Conservation (phyloP, 108 stramenopile genomes). For the Pelagomonas calceolata region DNA sequence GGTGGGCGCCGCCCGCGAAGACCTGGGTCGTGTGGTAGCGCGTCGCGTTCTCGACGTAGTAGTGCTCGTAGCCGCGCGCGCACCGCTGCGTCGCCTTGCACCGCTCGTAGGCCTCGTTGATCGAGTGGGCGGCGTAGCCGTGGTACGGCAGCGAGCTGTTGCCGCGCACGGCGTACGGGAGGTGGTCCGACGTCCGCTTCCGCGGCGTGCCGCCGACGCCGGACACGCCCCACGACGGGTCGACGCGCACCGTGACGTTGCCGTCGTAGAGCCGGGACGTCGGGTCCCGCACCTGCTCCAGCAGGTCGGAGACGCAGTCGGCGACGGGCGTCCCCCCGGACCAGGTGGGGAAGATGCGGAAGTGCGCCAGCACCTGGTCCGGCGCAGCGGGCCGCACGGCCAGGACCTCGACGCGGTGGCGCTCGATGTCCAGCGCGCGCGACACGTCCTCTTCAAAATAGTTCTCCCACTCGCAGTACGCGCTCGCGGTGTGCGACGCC, state of each 20-base stretch:
- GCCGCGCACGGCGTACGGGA: background rate
- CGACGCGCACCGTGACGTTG: conserved; percentile 52
- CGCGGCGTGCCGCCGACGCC: conserved; percentile 25
- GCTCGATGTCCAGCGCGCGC: conserved; percentile 16
- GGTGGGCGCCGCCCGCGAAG: conserved; percentile 36
- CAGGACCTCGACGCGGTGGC: conserved; percentile 20
- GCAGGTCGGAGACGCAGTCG: conserved; percentile 24
- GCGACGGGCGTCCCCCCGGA: conserved; percentile 8
- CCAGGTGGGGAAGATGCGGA: conserved; percentile 12
- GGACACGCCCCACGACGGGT: conserved; percentile 58
- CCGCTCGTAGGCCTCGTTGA: conserved; percentile 44
- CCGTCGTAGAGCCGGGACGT: conserved; percentile 45
- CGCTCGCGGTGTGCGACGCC: conserved; percentile 13
- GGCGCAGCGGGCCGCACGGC: conserved; percentile 23
- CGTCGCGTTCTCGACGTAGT: conserved; percentile 34
- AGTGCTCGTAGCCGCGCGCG: conserved; percentile 45
- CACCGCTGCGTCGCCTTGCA: conserved; percentile 66
- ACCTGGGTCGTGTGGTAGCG: conserved; percentile 36
- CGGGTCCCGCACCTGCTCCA: conserved; percentile 39
- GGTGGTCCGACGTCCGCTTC: background rate
- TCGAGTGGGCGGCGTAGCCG: conserved; percentile 24
- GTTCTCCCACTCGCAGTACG: conserved; percentile 55
- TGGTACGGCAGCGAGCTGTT: conserved; percentile 21
- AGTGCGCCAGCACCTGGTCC: conserved; percentile 28
- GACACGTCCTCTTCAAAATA: conserved; percentile 38